Conservation (phyloP, 495 filamentous ascomycete species). For the Penicillium nucicola region DNA sequence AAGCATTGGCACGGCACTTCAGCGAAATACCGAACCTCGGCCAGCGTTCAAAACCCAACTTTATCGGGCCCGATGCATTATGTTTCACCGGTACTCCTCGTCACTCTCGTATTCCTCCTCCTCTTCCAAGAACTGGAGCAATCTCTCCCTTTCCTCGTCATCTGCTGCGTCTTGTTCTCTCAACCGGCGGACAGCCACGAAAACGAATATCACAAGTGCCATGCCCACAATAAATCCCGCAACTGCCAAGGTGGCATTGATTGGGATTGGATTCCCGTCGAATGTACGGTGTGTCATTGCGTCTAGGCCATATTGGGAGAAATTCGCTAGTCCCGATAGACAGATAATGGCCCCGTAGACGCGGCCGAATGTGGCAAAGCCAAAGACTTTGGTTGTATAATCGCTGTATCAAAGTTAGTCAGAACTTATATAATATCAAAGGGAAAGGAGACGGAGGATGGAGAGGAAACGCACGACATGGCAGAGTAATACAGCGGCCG, state of each 20-base stretch:
- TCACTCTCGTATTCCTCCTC: constrained; percentile 17
- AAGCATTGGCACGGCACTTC: too few species aligned
- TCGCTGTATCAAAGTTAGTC: constrained; percentile 51
- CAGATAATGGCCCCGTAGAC: constrained; percentile 93
- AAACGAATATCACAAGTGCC: constrained; percentile 58
- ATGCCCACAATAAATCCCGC: constrained; percentile 61
- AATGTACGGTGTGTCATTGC: constrained; percentile 74
- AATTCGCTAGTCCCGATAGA: constrained; percentile 79
- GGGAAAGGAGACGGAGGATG: neutral
- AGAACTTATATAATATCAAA: neutral
- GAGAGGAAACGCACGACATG: constrained; percentile 43
- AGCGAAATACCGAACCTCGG: neutral
- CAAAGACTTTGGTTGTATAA: constrained; percentile 92
- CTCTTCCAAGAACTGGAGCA: constrained; percentile 27
- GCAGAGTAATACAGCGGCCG: constrained; percentile 51
- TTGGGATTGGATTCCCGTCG: constrained; percentile 68
- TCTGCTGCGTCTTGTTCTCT: constrained; percentile 6
- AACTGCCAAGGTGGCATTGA: constrained; percentile 66
- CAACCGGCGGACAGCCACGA: constrained; percentile 26
- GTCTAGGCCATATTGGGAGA: constrained; percentile 78
- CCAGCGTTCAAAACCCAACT: neutral
- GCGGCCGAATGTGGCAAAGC: constrained; percentile 87
- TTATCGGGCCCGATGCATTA: too few species aligned
- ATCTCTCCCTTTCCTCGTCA: constrained; percentile 30
- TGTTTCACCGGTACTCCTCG: neutral